Conservation (phyloP, 768 basidiomycete genomes). For the Pleurotus cornucopiae region DNA sequence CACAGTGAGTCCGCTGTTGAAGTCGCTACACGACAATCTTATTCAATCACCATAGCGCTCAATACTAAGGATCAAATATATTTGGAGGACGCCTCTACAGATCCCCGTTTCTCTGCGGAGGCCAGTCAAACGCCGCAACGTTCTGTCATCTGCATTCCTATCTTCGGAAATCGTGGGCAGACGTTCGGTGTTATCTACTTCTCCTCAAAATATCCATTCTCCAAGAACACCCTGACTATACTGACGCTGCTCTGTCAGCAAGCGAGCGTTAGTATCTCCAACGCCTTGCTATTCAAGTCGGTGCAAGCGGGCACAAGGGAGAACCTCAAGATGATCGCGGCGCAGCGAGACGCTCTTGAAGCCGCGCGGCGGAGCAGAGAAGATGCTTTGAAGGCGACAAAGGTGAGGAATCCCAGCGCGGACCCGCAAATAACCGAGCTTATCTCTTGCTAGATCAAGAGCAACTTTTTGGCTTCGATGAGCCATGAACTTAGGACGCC, state of each 20-base stretch:
- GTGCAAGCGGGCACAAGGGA: slow-evolving; percentile 72
- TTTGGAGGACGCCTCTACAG: slow-evolving; percentile 57
- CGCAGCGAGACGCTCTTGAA: slow-evolving; percentile 65
- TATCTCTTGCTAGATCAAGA: slow-evolving; percentile 54
- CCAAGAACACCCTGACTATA: slow-evolving; percentile 54
- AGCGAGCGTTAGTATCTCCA: slow-evolving; percentile 72
- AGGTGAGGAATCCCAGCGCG: slow-evolving; percentile 32
- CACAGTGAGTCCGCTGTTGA: slow-evolving; percentile 41
- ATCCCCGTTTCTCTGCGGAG: slow-evolving; percentile 67
- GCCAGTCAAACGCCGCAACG: slow-evolving; percentile 56
- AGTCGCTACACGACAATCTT: neutral
- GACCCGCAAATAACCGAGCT: neutral
- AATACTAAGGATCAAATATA: slow-evolving; percentile 61
- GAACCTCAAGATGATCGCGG: slow-evolving; percentile 75
- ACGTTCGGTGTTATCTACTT: slow-evolving; percentile 71
- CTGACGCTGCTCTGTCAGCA: slow-evolving; percentile 67
- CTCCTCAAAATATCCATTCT: slow-evolving; percentile 62
- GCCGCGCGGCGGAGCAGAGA: slow-evolving; percentile 66
- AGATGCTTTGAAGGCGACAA: slow-evolving; percentile 70
- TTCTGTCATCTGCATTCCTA: slow-evolving; percentile 65
- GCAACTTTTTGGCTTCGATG: slow-evolving; percentile 75
- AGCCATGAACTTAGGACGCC: slow-evolving; percentile 76
- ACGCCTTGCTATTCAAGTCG: slow-evolving; percentile 69
- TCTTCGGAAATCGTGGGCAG: slow-evolving; percentile 72
- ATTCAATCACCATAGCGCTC: slow-evolving; percentile 37